These are phyloP conservation scores for Aspergillus sclerotioniger DNA, from an alignment of 495 filamentous ascomycete species.

Conservation along the genomic window DNA sequence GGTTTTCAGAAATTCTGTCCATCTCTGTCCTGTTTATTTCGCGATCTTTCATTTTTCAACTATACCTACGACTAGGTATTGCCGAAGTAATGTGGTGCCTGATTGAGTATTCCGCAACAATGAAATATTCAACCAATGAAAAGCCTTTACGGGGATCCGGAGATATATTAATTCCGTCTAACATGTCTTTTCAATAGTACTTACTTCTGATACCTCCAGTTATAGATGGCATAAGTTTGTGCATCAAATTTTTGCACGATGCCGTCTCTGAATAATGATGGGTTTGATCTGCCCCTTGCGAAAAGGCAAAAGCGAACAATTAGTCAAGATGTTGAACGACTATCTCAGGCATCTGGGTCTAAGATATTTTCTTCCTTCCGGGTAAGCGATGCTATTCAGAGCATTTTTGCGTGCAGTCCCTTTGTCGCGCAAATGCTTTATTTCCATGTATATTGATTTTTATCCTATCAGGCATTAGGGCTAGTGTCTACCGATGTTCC, in stretches of 20 bases:
- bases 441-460: background rate
- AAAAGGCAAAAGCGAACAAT: constrained; percentile 64
- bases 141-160: background rate
- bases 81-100: background rate
- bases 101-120: background rate
- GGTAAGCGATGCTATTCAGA: constrained; percentile 49
- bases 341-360: constrained; percentile 48
- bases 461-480: constrained; percentile 68
- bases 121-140: background rate
- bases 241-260: constrained; percentile 25
- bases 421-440: background rate
- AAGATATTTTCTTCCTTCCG: constrained; percentile 88
- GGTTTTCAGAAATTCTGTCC: too few relatives aligned
- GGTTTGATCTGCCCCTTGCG: constrained; percentile 52
- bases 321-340: constrained; percentile 25
- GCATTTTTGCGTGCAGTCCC: background rate
- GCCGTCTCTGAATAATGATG: constrained; percentile 43
- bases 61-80: background rate
- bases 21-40: too few relatives aligned
- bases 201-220: background rate
- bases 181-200: background rate
- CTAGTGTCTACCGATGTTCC: constrained; percentile 92
- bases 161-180: background rate
- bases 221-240: background rate
- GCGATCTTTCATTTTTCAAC: too few relatives aligned